These are phyloP conservation scores for Claviceps capensis DNA, from an alignment of 2,329 filamentous ascomycete genomes.

Conservation along the genomic window DNA sequence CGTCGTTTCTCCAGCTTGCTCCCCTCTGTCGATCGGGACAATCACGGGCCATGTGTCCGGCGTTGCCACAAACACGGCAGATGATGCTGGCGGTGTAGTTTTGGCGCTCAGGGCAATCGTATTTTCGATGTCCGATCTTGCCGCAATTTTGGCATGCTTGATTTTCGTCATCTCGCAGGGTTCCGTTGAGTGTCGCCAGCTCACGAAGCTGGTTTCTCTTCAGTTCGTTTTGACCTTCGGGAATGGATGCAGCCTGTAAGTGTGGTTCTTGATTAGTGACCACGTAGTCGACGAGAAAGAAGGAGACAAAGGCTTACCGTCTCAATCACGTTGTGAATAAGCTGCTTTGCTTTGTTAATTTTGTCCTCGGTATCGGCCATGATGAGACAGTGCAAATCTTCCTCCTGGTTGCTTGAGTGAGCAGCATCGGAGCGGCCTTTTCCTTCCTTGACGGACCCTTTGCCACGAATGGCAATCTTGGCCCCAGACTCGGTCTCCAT, in stretches of 20 bases:
- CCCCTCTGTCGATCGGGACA: constrained; percentile 91
- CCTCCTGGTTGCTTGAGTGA: constrained; percentile 99
- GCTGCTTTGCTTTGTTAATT: constrained; percentile 96
- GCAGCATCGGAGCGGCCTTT: constrained; percentile 97
- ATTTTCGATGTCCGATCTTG: constrained; percentile 97
- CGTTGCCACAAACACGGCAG: constrained; percentile 94
- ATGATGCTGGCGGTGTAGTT: constrained; percentile 99
- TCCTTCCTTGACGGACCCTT: constrained; percentile 98
- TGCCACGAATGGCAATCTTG: constrained; percentile 98
- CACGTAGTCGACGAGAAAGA: not conserved
- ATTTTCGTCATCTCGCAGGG: constrained; percentile 95
- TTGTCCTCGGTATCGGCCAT: constrained; percentile 99
- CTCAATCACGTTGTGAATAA: constrained; percentile 98
- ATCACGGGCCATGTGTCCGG: constrained; percentile 95
- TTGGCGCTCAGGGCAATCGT: constrained; percentile 92
- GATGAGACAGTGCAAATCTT: constrained; percentile 96
- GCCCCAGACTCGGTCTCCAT: constrained; percentile 96
- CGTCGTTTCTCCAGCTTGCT: constrained; percentile 77
- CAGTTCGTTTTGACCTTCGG: constrained; percentile 95
- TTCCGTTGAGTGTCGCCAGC: constrained; percentile 95
- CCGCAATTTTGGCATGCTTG: constrained; percentile 99
- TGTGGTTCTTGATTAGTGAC: constrained; percentile 12
- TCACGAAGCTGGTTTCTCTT: constrained; percentile 98
- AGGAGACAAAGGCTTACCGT: constrained; percentile 48
- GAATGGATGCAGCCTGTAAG: constrained; percentile 82